Evolutionary conservation across 768 basidiomycete genomes (phyloP).

Genomic region (Flagelloscypha sp.): DNA sequence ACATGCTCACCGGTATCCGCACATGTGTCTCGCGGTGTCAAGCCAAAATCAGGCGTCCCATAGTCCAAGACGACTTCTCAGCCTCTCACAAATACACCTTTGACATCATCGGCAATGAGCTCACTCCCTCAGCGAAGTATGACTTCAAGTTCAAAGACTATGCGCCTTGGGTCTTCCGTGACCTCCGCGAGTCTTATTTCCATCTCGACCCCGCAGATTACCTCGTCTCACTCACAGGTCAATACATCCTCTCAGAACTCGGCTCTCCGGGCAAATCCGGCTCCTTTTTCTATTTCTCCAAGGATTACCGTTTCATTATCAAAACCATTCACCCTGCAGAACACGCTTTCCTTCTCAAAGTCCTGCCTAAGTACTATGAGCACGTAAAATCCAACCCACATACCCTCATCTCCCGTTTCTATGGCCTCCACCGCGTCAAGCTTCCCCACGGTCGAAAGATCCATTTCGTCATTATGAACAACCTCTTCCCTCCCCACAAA

Average conservation of each 20-base stretch:
- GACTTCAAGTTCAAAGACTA: slow-evolving; percentile 99
- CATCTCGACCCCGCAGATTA: slow-evolving; percentile 97
- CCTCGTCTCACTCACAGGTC: slow-evolving; percentile 89
- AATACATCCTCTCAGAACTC: slow-evolving; percentile 96
- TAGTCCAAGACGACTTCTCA: slow-evolving; percentile 80
- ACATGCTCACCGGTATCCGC: slow-evolving; percentile 98
- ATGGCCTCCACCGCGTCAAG: slow-evolving; percentile 96
- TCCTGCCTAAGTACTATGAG: slow-evolving; percentile 75
- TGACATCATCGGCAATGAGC: slow-evolving; percentile 95
- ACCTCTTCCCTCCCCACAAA: slow-evolving; percentile 93
- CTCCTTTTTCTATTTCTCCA: slow-evolving; percentile 98
- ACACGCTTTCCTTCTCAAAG: slow-evolving; percentile 84
- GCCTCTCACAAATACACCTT: slow-evolving; percentile 94
- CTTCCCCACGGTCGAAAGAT: slow-evolving; percentile 90
- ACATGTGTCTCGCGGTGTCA: slow-evolving; percentile 95
- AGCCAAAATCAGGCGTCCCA: slow-evolving; percentile 82
- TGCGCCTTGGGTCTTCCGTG: slow-evolving; percentile 96
- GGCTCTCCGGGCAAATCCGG: slow-evolving; percentile 98
- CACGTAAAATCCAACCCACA: slow-evolving; percentile 90
- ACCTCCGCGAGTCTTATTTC: slow-evolving; percentile 89
- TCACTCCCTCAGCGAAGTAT: slow-evolving; percentile 95
- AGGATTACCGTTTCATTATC: slow-evolving; percentile 99
- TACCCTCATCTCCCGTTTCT: slow-evolving; percentile 88
- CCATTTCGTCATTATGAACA: slow-evolving; percentile 99
- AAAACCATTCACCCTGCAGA: slow-evolving; percentile 95